Evolutionary conservation across 2,329 filamentous ascomycete genomes (phyloP).

Genomic region (Akanthomyces lecanii): DNA sequence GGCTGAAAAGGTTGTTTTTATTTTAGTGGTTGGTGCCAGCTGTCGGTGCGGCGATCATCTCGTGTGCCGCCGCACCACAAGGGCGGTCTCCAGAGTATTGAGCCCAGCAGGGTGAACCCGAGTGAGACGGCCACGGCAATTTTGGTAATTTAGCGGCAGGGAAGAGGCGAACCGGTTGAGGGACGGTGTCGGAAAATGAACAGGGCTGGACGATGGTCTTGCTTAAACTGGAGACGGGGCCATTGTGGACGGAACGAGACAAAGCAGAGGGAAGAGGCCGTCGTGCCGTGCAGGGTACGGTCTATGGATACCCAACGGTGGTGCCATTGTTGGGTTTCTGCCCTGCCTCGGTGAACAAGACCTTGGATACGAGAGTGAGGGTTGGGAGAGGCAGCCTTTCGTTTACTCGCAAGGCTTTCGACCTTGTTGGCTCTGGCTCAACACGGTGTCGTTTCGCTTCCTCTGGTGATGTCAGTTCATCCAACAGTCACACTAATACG

Average conservation of each 20-base stretch:
- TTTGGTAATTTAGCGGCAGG: not conserved
- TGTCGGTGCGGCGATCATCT: conserved; percentile 4
- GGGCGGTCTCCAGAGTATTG: not conserved
- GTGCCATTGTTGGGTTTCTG: not conserved
- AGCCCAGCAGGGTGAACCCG: not conserved
- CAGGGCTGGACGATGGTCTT: not conserved
- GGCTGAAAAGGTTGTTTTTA: not conserved
- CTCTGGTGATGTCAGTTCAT: not conserved
- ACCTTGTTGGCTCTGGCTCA: not conserved
- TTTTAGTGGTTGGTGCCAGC: not conserved
- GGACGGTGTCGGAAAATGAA: not conserved
- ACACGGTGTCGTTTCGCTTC: not conserved
- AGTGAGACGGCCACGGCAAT: not conserved
- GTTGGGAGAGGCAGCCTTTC: not conserved
- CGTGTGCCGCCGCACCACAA: not conserved
- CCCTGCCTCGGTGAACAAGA: not conserved
- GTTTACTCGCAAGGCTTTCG: not conserved
- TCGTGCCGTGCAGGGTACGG: not conserved
- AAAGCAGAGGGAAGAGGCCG: not conserved
- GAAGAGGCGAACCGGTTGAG: too few relatives aligned
- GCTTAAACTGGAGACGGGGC: not conserved
- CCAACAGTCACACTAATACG: not conserved
- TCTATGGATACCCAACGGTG: not conserved
- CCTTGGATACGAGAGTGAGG: not conserved
- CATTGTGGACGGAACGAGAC: not conserved